These are phyloP conservation scores for Boletus sp. DNA, from an alignment of 1,284 basidiomycete species.

Conservation along the genomic window DNA sequence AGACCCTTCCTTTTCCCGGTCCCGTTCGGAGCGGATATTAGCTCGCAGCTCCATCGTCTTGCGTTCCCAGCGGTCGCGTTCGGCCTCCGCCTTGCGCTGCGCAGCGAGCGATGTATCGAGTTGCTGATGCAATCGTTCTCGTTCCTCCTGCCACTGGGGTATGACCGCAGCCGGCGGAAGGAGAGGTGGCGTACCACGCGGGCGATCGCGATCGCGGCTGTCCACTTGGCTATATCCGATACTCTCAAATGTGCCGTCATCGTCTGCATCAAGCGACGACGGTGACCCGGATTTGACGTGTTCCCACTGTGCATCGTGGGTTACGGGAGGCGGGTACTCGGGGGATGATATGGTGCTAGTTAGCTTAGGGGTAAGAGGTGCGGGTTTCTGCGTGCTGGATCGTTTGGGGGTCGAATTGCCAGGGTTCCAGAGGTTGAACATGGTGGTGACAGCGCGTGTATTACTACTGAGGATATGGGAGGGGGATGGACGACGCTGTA, in stretches of 20 bases:
- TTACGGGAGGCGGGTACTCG: constrained; percentile 12
- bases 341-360: constrained; percentile 18
- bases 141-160: constrained; percentile 23
- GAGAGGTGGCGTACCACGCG: neutral
- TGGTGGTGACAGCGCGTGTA: neutral
- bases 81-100: constrained; percentile 24
- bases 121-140: constrained; percentile 9
- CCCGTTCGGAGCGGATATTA: constrained; percentile 14
- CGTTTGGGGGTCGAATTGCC: constrained; percentile 26
- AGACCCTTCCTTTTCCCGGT: constrained; percentile 21
- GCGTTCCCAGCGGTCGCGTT: constrained; percentile 27
- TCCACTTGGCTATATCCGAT: constrained; percentile 28
- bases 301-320: constrained; percentile 32
- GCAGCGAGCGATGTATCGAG: constrained; percentile 16
- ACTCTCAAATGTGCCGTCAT: constrained; percentile 23
- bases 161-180: neutral
- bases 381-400: constrained; percentile 17
- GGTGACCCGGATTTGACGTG: constrained; percentile 25
- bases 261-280: constrained; percentile 27
- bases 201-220: neutral
- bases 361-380: constrained; percentile 32
- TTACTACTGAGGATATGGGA: neutral
- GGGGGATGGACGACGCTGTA: neutral
- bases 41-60: constrained; percentile 26
- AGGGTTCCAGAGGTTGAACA: constrained; percentile 16